Percentiles rank a stretch among this genome's conserved stretches.
Conservation (phyloP, 371 early-diverging fungal species). For the Actinomortierella ambigua region DNA sequence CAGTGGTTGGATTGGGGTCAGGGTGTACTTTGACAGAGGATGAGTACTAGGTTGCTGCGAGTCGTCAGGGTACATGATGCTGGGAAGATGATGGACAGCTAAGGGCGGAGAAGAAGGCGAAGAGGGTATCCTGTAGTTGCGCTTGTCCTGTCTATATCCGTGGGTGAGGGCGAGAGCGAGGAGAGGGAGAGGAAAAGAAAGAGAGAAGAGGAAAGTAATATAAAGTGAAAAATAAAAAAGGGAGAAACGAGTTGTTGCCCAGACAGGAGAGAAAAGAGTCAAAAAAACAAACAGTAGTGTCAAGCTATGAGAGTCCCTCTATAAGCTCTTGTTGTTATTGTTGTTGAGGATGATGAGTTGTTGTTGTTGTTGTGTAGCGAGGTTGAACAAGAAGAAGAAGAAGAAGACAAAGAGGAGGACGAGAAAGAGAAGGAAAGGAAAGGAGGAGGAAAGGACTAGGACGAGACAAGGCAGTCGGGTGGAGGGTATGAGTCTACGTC, state of each 20-base stretch:
- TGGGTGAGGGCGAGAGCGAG: conserved; percentile 1
- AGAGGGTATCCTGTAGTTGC: too few relatives aligned
- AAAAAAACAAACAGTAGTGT: neutral
- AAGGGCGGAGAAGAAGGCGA: too few relatives aligned
- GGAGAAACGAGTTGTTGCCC: neutral
- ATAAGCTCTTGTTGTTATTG: neutral
- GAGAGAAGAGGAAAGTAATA: too few relatives aligned
- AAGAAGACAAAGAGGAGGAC: neutral
- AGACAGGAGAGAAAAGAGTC: too few relatives aligned
- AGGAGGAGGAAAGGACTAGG: neutral
- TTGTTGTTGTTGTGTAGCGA: neutral
- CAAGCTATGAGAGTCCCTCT: neutral
- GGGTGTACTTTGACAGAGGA: conserved; percentile 42
- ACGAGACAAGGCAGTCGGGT: neutral
- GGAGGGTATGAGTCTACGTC: too few relatives aligned
- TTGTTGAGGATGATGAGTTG: neutral
- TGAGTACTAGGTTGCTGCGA: conserved; percentile 17
- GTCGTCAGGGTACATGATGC: conserved; percentile 30
- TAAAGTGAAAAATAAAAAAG: too few relatives aligned
- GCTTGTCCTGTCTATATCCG: neutral
- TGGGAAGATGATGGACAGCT: too few relatives aligned
- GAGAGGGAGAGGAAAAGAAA: neutral
- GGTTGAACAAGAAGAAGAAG: neutral
- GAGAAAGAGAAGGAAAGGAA: conserved; percentile 3
- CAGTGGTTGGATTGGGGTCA: conserved; percentile 35